Conservation (phyloP, 176 grass and related monocot species). For the Oryza longistaminata region DNA sequence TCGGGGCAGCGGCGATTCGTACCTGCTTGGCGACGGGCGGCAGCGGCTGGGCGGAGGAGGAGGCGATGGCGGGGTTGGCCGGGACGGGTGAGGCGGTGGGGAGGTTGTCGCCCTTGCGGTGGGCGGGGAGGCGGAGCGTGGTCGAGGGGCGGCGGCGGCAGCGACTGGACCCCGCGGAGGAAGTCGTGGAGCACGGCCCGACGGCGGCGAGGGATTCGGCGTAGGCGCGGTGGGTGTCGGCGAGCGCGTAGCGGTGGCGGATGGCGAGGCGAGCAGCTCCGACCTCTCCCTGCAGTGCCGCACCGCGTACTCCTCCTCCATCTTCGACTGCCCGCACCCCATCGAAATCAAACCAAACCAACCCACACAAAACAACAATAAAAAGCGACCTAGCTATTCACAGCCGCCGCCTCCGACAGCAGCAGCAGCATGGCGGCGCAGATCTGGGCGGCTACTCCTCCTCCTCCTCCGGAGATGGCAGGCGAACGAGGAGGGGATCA, state of each 20-base stretch:
- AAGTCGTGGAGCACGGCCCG: slow-evolving; percentile 59
- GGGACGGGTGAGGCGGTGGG: slow-evolving; percentile 37
- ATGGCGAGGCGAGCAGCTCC: slow-evolving; percentile 67
- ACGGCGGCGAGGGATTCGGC: slow-evolving; percentile 53
- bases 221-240: slow-evolving; percentile 85
- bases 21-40: slow-evolving; percentile 46
- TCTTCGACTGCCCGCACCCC: slow-evolving; percentile 87
- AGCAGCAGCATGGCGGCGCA: slow-evolving; percentile 36
- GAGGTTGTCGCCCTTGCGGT: slow-evolving; percentile 69
- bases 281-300: slow-evolving; percentile 63
- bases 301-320: slow-evolving; percentile 76
- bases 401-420: slow-evolving; percentile 8
- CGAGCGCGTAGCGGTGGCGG: slow-evolving; percentile 70
- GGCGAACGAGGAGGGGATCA: not conserved
- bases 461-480: not conserved
- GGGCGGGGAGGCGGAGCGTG: slow-evolving; percentile 57
- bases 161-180: slow-evolving; percentile 46
- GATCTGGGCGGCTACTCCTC: slow-evolving; percentile 35
- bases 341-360: slow-evolving; percentile 11
- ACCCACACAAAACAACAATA: too few relatives aligned
- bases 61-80: not conserved
- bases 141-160: slow-evolving; percentile 53
- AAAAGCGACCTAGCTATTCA: not conserved
- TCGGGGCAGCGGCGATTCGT: slow-evolving; percentile 34
- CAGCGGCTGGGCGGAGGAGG: slow-evolving; percentile 14